Base-by-base conservation (phyloP, 2,329 filamentous ascomycete genomes). In the Colletotrichum sp. region DNA sequence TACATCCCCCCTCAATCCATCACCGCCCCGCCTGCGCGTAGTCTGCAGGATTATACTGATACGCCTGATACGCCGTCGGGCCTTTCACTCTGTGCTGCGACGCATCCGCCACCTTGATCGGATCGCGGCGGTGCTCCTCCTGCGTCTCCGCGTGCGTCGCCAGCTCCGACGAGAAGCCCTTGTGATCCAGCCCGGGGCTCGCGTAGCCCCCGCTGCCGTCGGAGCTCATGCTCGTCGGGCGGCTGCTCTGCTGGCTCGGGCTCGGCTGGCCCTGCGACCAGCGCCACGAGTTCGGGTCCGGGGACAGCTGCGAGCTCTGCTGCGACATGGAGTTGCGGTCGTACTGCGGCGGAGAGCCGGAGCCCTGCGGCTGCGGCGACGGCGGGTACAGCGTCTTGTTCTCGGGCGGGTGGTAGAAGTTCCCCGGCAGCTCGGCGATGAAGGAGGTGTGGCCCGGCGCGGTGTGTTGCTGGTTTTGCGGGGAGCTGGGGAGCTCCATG, bases 361-460 rank as follows among this genome's bases (percentile, higher is more conserved):
- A 36, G 71, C 68, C 79, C 76, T 2, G 80, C 13, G 71, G 69
- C 21, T 67, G 77, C 28, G 78, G 83, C 15, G 79, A 75, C 5
- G 79, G 79, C 5, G 83, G 83, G 6, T 81, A 80, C 7, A 83
- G 76, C 21, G 77, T 77, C 8, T 83, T 80, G 10, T 82, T 81
- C 4, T 76, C 21, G 66, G 85, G 83, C 0, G 85, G 80, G 60
- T 89, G 84, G 77, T 87, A 87, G 79, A 84, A 89, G 79, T 91
- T 90, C 26, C 89, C 90, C 0, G 88, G 85, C 10, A 90, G 84
- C 74, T 90, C 89, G 74, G 85, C 83, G 49, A 78, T 68, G 65
- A 78, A 78, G 64, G 76, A 63, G 9, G 64, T 70, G 72, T 76
- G 68, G 13, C 68, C 76, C 15, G 80, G 76, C 32, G 80, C 79